Evolutionary conservation across 225 moss, liverwort and hornwort species (phyloP).

Genomic region (Marchantia paleacea): DNA sequence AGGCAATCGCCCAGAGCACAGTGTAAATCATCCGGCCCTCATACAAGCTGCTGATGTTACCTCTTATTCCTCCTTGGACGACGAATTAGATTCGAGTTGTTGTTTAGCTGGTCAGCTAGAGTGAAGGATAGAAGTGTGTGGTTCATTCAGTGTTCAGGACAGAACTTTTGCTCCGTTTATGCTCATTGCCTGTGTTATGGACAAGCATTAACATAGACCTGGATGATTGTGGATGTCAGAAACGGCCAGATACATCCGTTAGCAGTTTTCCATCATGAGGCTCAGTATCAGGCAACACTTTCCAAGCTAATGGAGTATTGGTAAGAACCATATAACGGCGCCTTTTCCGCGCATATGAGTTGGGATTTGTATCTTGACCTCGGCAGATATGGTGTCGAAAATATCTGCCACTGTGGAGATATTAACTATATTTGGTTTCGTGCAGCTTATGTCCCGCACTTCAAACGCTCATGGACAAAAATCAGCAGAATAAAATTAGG

Average conservation of each 20-base stretch:
- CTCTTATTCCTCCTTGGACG: no score
- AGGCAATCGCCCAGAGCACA: slow-evolving; percentile 63
- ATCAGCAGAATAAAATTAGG: slow-evolving; percentile 42
- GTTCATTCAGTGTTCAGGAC: not conserved
- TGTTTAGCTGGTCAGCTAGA: not conserved
- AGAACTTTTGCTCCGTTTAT: not conserved
- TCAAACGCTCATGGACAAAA: slow-evolving; percentile 41
- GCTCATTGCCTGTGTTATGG: not conserved
- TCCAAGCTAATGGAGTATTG: slow-evolving; percentile 95
- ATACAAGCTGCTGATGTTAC: not conserved
- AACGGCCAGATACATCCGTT: slow-evolving; percentile 78
- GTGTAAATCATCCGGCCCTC: slow-evolving; percentile 23
- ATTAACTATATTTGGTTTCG: not conserved
- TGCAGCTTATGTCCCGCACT: slow-evolving; percentile 51
- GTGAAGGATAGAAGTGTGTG: not conserved
- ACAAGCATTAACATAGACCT: not conserved
- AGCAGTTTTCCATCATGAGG: slow-evolving; percentile 89
- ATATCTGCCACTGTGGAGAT: no score
- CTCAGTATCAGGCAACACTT: slow-evolving; percentile 83
- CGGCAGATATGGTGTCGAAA: no score
- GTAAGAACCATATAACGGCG: slow-evolving; percentile 36
- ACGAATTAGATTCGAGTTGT: not conserved
- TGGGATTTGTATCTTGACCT: no score
- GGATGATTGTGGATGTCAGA: slow-evolving; percentile 27
- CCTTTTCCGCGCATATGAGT: no score